These are phyloP conservation scores for Stephanodiscus triporus DNA, from an alignment of 108 stramenopile species.

Conservation along the genomic window DNA sequence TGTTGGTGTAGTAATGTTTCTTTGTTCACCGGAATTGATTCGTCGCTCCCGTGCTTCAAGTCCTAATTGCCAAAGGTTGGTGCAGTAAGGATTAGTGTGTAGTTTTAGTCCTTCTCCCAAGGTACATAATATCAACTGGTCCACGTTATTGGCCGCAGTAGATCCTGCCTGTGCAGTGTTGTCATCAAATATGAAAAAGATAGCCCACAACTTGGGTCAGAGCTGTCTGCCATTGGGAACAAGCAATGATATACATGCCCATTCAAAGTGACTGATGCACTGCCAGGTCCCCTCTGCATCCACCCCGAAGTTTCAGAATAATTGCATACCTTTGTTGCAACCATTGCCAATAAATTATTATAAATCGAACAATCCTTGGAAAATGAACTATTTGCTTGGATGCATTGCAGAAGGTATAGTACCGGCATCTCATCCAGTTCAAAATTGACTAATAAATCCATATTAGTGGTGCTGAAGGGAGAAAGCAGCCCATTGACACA, in stretches of 20 bases:
- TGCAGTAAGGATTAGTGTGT: no score
- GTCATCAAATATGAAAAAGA: background rate
- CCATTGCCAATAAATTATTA: background rate
- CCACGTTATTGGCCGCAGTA: no score
- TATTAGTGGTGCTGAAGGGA: background rate
- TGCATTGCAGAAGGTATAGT: background rate
- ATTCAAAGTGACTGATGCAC: background rate
- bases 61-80: no score
- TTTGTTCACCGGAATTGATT: no score
- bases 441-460: background rate
- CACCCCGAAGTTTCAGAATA: background rate
- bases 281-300: background rate
- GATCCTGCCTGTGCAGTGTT: no score
- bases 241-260: background rate
- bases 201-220: background rate
- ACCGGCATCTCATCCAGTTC: background rate
- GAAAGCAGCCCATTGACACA: background rate
- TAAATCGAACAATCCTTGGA: background rate
- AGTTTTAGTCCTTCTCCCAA: no score
- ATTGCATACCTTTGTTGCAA: constrained; percentile 4
- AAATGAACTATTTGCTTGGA: background rate
- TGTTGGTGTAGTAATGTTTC: no score
- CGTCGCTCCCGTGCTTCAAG: no score
- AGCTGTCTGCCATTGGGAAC: background rate
- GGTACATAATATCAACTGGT: no score